Base-by-base conservation (phyloP, 768 basidiomycete species). In the Trametes sanguinea region DNA sequence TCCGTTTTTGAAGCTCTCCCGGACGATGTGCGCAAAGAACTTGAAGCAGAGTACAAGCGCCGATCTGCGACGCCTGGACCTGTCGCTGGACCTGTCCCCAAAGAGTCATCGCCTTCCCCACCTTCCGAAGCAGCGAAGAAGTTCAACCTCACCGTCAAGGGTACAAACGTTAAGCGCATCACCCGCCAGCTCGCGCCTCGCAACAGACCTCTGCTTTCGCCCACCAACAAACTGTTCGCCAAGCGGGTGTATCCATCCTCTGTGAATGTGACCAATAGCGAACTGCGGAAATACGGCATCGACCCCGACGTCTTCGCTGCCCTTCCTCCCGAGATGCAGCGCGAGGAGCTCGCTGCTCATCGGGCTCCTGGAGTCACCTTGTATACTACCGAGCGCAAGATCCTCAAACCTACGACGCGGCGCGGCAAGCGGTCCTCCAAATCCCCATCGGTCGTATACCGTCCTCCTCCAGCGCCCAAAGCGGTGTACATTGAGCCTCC, bases 1-100 rank as follows among this genome's bases (percentile, higher is more conserved):
- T 78, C 80, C 4, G 86, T 92, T 2, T 84, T 90, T 54, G 81
- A 86, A 40, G 88, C 87, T 1, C 78, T 94, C 33, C 91, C 92
- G 0, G 78, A 76, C 10, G 88, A 91, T 29, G 76, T 93, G 6
- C 83, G 85, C 27, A 76, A 80, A 62, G 92, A 94, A 69, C 75
- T 92, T 10, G 83, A 90, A 68, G 74, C 73, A 4, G 88, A 87
- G 60, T 90, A 89, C 63, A 78, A 78, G 68, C 85, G 85, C 40
- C 82, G 85, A 51, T 86, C 85, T 0, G 75, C 72, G 8, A 82
- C 85, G 3, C 83, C 84, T 9, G 77, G 76, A 65, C 54, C 64
- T 2, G 51, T 51, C 0, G 53, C 65, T 9, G 77, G 76, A 65
- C 56, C 64, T 4, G 51, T 52, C 0, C 55, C 65, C 7, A 57